Percentiles rank a stretch among this genome's conserved stretches.
Conservation (phyloP, 306 rosid species). For the Echinosophora koreensis region DNA sequence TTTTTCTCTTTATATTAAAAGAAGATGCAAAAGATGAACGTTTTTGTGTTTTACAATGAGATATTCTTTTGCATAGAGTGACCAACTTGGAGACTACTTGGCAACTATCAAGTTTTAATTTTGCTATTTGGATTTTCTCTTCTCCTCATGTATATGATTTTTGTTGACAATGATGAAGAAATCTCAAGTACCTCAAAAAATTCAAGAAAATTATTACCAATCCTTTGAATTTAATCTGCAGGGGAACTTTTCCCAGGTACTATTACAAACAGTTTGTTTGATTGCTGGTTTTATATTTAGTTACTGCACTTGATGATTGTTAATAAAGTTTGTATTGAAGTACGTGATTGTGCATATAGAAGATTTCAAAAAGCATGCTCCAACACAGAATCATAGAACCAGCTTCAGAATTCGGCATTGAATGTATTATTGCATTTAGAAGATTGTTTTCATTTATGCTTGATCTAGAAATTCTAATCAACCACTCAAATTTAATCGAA, state of each 20-base stretch:
- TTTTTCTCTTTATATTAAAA: too few species aligned
- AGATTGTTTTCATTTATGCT: not conserved
- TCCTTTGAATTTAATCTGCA: constrained; percentile 67
- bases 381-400: constrained; percentile 13
- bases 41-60: not conserved
- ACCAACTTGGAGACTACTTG: constrained; percentile 33
- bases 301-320: not conserved
- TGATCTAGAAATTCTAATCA: not conserved
- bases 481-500: too few species aligned
- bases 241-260: constrained; percentile 70
- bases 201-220: constrained; percentile 47
- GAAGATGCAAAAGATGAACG: constrained; percentile 6
- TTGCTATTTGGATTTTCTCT: not conserved
- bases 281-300: not conserved
- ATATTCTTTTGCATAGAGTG: not conserved
- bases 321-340: not conserved
- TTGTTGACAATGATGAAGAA: constrained; percentile 56
- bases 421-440: not conserved
- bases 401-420: not conserved
- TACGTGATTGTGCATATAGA: too few species aligned
- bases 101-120: constrained; percentile 16
- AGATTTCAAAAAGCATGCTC: not conserved
- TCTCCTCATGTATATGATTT: not conserved
- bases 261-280: not conserved
- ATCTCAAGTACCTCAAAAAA: constrained; percentile 53